phyloP scores from a whole-genome alignment of 2,329 filamentous ascomycete species.

The Pseudonectria buxi region DNA sequence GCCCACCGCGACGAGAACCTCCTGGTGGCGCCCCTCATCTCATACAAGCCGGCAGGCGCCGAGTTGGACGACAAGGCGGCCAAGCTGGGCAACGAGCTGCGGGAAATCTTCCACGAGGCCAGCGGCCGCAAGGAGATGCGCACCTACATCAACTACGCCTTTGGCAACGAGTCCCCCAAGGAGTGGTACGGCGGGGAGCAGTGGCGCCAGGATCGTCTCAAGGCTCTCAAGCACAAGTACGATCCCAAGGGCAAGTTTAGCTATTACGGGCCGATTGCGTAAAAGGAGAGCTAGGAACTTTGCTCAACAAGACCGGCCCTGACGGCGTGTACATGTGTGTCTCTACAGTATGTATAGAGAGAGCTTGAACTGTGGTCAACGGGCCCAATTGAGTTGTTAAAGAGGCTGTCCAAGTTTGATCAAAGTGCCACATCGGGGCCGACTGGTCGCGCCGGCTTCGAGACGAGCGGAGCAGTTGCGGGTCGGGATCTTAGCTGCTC shows the following conservation, averaged over 20 bases:
- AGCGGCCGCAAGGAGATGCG: constrained; percentile 8
- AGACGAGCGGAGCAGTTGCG: too few species aligned
- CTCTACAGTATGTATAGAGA: too few species aligned
- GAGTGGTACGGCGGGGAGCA: constrained; percentile 42
- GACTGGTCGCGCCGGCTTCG: too few species aligned
- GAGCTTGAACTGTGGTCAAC: too few species aligned
- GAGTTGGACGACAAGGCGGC: constrained; percentile 13
- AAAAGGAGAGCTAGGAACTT: background rate
- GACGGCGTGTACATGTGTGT: too few species aligned
- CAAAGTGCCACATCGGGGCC: too few species aligned
- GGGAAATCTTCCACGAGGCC: constrained; percentile 10
- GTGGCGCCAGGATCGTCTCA: constrained; percentile 41
- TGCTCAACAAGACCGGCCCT: too few species aligned
- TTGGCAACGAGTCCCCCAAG: constrained; percentile 36
- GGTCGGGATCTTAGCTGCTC: too few species aligned
- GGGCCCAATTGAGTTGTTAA: too few species aligned
- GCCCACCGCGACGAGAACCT: constrained; percentile 18
- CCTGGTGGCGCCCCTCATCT: constrained; percentile 15
- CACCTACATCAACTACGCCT: constrained; percentile 45
- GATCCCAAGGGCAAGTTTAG: constrained; percentile 39
- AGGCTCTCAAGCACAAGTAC: constrained; percentile 40
- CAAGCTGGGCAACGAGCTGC: constrained; percentile 10
- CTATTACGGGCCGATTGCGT: constrained; percentile 34
- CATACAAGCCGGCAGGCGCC: constrained; percentile 10
- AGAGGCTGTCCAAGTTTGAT: too few species aligned